Conservation (phyloP, 306 rosid genomes). For the Vachellia pachyceras region DNA sequence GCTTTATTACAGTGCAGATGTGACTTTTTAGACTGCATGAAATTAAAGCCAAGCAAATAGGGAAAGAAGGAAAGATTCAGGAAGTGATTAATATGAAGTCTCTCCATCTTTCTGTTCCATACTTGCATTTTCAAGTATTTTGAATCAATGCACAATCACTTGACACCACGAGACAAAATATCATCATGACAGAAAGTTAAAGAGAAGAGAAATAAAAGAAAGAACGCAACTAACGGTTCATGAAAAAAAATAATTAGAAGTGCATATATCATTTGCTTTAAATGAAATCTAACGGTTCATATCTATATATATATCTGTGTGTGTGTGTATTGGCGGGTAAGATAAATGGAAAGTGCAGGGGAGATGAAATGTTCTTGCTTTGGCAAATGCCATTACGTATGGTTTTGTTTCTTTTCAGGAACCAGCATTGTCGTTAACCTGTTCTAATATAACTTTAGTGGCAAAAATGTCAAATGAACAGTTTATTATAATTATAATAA, state of each 20-base stretch:
- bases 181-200: background rate
- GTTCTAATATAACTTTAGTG: background rate
- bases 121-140: background rate
- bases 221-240: too few relatives aligned
- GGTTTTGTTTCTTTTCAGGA: background rate
- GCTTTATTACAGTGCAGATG: background rate
- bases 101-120: background rate
- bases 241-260: too few relatives aligned
- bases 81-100: background rate
- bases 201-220: background rate
- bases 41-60: background rate
- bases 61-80: background rate
- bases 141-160: background rate
- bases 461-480: background rate
- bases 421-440: conserved; percentile 1
- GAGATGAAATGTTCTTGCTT: background rate
- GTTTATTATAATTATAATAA: background rate
- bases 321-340: background rate
- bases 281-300: too few relatives aligned
- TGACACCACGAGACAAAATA: background rate
- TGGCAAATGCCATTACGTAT: background rate
- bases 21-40: background rate
- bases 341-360: background rate
- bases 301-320: too few relatives aligned
- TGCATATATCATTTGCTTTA: too few relatives aligned